Evolutionary conservation across 805 yeast species (phyloP).

Genomic region (Yarrowia alimentaria): DNA sequence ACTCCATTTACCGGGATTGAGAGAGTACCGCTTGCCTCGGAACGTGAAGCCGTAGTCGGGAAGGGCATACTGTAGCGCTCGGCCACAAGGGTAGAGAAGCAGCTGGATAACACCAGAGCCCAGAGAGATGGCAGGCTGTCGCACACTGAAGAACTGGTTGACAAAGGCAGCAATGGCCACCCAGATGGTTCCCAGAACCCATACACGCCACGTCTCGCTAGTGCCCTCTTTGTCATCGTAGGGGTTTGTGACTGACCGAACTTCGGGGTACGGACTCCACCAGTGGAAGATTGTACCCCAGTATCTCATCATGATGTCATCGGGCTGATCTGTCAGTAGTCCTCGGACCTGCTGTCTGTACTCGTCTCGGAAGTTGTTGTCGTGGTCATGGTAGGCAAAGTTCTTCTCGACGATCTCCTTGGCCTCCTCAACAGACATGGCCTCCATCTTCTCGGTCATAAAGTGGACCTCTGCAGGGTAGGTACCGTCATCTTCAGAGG

Average conservation of each 20-base stretch:
- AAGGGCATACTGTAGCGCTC: conserved; percentile 2
- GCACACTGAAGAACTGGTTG: conserved; percentile 47
- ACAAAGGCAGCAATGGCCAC: conserved; percentile 52
- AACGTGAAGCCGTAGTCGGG: conserved; percentile 43
- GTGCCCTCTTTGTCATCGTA: conserved; percentile 49
- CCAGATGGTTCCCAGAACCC: conserved; percentile 52
- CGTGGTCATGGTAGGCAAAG: conserved; percentile 46
- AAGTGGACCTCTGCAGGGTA: conserved; percentile 35
- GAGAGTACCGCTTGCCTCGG: conserved; percentile 43
- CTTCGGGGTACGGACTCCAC: conserved; percentile 51
- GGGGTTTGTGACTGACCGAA: conserved; percentile 49
- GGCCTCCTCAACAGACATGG: conserved; percentile 43
- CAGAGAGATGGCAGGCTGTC: conserved; percentile 51
- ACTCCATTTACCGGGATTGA: conserved; percentile 66
- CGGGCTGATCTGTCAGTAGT: too few species aligned
- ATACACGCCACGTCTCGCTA: conserved; percentile 53
- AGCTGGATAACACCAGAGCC: conserved; percentile 54
- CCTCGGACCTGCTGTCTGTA: conserved; percentile 35
- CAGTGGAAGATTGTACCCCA: conserved; percentile 35
- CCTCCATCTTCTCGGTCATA: conserved; percentile 45
- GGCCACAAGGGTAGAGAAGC: conserved; percentile 58
- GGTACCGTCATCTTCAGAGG: neutral
- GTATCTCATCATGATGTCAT: neutral
- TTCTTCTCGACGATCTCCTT: conserved; percentile 44
- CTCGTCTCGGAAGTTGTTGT: conserved; percentile 47